Conservation (phyloP, 768 basidiomycete genomes). For the Daedaleopsis nitida region DNA sequence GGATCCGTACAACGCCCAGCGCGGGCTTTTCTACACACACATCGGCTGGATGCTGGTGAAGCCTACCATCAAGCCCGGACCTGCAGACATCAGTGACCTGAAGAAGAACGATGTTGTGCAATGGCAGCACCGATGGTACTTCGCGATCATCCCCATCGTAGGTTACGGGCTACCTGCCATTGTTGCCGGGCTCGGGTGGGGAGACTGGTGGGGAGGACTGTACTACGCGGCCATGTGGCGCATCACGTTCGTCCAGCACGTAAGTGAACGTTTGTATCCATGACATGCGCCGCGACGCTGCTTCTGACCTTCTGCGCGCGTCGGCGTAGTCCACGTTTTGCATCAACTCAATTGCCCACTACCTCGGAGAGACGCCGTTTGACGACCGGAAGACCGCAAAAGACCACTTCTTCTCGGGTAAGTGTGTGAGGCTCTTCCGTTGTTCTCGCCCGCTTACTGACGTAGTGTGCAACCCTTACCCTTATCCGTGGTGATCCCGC, state of each 20-base stretch:
- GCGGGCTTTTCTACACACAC: slow-evolving; percentile 52
- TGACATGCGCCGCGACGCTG: background rate
- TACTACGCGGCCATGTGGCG: slow-evolving; percentile 52
- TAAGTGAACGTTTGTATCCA: slow-evolving; percentile 25
- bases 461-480: background rate
- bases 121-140: slow-evolving; percentile 56
- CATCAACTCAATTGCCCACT: slow-evolving; percentile 63
- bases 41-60: slow-evolving; percentile 57
- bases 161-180: slow-evolving; percentile 48
- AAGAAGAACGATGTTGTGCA: slow-evolving; percentile 45
- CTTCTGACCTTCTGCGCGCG: background rate
- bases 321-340: slow-evolving; percentile 48
- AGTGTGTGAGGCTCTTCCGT: background rate
- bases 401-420: slow-evolving; percentile 49
- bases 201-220: slow-evolving; percentile 55
- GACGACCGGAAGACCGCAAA: slow-evolving; percentile 58
- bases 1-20: slow-evolving; percentile 57
- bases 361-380: slow-evolving; percentile 55
- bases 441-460: background rate
- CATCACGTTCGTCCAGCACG: slow-evolving; percentile 54
- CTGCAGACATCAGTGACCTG: slow-evolving; percentile 53
- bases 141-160: slow-evolving; percentile 43
- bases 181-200: slow-evolving; percentile 53
- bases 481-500: background rate
- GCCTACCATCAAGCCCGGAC: slow-evolving; percentile 47